Evolutionary conservation across 495 filamentous ascomycete genomes (phyloP).

Genomic region (Aspergillus nidulans): DNA sequence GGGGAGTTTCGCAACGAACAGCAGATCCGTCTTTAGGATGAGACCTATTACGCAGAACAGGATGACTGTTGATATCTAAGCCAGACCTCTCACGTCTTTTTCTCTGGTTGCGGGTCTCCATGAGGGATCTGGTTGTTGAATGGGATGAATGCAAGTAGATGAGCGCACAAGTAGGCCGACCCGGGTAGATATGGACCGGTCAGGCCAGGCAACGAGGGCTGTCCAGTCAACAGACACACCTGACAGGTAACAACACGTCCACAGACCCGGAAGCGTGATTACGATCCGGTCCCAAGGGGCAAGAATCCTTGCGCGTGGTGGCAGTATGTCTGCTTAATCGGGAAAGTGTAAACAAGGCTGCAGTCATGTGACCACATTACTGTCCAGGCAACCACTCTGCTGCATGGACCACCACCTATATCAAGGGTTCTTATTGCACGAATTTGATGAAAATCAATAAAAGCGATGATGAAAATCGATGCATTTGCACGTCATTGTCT

Average conservation of each 20-base stretch:
- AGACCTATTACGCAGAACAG: constrained; percentile 15
- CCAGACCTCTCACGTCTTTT: constrained; percentile 30
- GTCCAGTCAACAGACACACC: neutral
- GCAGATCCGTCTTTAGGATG: neutral
- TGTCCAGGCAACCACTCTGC: constrained; percentile 2
- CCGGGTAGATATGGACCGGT: neutral
- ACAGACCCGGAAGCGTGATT: constrained; percentile 8
- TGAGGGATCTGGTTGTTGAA: constrained; percentile 3
- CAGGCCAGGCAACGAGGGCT: constrained; percentile 4
- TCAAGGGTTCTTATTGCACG: neutral
- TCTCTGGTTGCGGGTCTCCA: constrained; percentile 30
- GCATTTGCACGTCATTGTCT: neutral
- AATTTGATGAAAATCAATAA: neutral
- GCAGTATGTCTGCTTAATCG: constrained; percentile 16
- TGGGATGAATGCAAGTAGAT: neutral
- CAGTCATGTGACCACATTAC: constrained; percentile 17
- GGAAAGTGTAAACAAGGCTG: constrained; percentile 28
- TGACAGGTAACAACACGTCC: neutral
- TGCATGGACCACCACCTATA: neutral
- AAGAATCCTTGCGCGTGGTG: constrained; percentile 18
- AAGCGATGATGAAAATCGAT: neutral
- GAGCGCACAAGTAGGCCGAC: constrained; percentile 1
- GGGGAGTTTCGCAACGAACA: constrained; percentile 21
- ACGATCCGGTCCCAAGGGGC: constrained; percentile 9
- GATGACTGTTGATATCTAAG: constrained; percentile 13